Conservation (phyloP, 805 yeast species). For the Wickerhamomyces bovis region DNA sequence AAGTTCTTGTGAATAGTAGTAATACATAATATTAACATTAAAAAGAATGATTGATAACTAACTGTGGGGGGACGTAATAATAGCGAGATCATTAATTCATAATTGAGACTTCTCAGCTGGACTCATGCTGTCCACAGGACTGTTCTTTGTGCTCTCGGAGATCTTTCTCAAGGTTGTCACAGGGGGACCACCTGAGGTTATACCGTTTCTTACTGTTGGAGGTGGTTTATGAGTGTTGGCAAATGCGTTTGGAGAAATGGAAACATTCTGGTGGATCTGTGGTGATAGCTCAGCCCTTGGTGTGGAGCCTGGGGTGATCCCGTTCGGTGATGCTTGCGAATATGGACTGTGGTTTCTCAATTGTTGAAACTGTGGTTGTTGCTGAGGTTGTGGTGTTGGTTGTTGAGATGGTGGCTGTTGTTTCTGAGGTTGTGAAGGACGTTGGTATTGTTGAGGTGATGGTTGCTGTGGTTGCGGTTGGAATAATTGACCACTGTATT, state of each 20-base stretch:
- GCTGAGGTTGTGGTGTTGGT: constrained; percentile 7
- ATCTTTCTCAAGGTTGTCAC: not conserved
- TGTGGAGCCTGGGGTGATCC: not conserved
- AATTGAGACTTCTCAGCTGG: not conserved
- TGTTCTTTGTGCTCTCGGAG: not conserved
- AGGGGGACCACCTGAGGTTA: not conserved
- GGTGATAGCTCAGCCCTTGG: not conserved
- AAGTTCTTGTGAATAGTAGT: constrained; percentile 27
- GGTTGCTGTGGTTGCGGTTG: not conserved
- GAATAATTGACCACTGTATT: not conserved
- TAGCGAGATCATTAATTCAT: not conserved
- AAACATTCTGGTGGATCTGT: not conserved
- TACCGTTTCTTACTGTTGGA: not conserved
- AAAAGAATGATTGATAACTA: not conserved
- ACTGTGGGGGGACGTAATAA: not conserved
- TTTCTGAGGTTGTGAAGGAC: constrained; percentile 4
- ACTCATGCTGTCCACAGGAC: not conserved
- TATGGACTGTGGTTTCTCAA: not conserved
- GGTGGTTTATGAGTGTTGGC: not conserved
- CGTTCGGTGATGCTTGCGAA: not conserved
- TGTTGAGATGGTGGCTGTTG: not conserved
- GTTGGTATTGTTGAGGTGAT: constrained; percentile 3
- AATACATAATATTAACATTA: not conserved
- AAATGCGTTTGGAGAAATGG: not conserved
- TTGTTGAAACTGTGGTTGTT: not conserved